Evolutionary conservation across 2,329 filamentous ascomycete genomes (phyloP), one percentile per base, ranked within the genome.

Genomic region (Aureobasidium leucospermi): DNA sequence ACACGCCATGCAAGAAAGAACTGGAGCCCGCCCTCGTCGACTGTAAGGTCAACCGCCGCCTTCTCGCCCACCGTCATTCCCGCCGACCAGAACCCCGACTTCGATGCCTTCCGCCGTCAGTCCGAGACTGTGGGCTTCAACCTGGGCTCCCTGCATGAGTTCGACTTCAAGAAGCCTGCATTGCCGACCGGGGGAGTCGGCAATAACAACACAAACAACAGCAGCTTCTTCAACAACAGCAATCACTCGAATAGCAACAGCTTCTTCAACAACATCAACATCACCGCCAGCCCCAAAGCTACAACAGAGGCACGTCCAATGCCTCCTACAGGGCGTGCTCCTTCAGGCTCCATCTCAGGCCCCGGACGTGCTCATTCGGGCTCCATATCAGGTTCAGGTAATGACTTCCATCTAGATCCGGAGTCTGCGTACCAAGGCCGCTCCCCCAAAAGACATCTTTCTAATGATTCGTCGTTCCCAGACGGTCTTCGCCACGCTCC

Each of bases 21-120:
- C 72, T 93, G 89, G 88, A 89, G 86, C 66, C 82, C 87, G 8
- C 81, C 85, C 0, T 85, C 84, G 8, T 88, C 86, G 0, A 86
- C 87, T 5, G 81, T 90, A 51, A 85, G 84, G 67, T 88, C 86
- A 0, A 89, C 88, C 57, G 83, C 80, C 19, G 82, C 85, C 15
- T 81, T 83, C 2, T 81, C 88, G 8, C 88, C 89, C 2, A 85
- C 85, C 63, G 81, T 86, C 63, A 75, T 90, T 6, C 82, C 89
- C 0, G 75, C 90, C 53, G 88, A 93, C 67, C 84, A 86, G 36
- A 91, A 92, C 67, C 83, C 88, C 6, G 86, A 91, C n/a, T 93
- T 88, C 63, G 89, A 93, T 70, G 87, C 87, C 2, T 93, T 95
- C 70, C 81, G 80, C 65, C 84, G 81, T 63, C 86, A 90, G 67